Conservation (phyloP, 768 basidiomycete genomes). For the Tubosaeta sp. region DNA sequence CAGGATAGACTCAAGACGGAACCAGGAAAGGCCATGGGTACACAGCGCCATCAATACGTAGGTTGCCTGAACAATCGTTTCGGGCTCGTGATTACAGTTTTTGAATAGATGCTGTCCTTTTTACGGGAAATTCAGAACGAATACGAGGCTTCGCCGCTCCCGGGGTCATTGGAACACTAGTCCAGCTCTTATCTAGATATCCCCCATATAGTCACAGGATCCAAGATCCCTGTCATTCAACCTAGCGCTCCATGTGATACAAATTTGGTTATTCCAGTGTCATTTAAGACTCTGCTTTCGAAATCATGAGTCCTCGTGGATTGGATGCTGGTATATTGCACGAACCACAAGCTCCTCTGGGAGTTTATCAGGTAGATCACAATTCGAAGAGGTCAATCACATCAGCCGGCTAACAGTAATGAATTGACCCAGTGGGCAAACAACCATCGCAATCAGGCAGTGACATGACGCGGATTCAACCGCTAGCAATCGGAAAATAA, state of each 20-base stretch:
- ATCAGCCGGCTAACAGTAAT: too few species aligned
- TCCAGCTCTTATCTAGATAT: not conserved
- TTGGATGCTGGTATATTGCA: too few species aligned
- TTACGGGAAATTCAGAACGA: constrained; percentile 56
- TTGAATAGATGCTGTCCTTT: constrained; percentile 58
- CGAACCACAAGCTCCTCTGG: too few species aligned
- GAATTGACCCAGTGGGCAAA: too few species aligned
- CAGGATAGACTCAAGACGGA: constrained; percentile 72
- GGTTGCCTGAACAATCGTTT: constrained; percentile 13
- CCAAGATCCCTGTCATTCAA: not conserved
- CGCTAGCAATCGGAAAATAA: too few species aligned
- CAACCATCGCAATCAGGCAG: too few species aligned
- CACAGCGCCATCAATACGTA: constrained; percentile 69
- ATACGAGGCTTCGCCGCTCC: constrained; percentile 24
- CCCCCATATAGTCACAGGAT: not conserved
- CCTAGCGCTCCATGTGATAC: not conserved
- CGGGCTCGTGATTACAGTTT: not conserved
- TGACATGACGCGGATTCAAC: too few species aligned
- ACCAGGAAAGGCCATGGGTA: constrained; percentile 62
- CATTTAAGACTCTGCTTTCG: too few species aligned
- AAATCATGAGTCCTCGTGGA: too few species aligned
- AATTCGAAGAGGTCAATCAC: too few species aligned
- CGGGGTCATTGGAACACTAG: not conserved
- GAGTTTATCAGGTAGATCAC: too few species aligned
- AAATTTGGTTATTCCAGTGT: not conserved